phyloP scores from a whole-genome alignment of 2,329 filamentous ascomycete species.

The Fusarium pseudocircinatum region DNA sequence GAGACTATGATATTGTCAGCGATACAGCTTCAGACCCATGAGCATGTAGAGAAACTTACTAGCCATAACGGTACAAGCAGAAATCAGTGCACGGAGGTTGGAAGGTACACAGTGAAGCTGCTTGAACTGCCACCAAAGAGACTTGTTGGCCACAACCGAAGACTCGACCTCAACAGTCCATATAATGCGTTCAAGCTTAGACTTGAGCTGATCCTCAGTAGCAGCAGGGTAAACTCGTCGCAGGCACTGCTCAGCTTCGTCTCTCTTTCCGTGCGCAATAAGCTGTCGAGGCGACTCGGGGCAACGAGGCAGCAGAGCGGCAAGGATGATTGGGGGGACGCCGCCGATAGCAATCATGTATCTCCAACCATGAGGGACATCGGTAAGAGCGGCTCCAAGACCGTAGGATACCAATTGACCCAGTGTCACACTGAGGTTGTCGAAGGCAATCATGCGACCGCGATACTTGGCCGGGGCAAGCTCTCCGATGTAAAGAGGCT shows the following conservation, averaged over 20 bases:
- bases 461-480: constrained; percentile 60
- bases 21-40: no score
- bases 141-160: constrained; percentile 50
- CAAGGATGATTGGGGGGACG: constrained; percentile 56
- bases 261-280: constrained; percentile 50
- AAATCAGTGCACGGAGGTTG: constrained; percentile 43
- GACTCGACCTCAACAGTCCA: constrained; percentile 50
- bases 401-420: constrained; percentile 52
- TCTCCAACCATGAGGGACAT: constrained; percentile 56
- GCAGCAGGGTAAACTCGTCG: no score
- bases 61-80: no score
- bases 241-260: no score
- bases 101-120: constrained; percentile 54
- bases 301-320: constrained; percentile 54
- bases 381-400: constrained; percentile 53
- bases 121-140: constrained; percentile 53
- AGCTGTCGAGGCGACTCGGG: constrained; percentile 60
- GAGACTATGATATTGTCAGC: no score
- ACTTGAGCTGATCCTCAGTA: no score
- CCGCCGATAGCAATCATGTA: constrained; percentile 60
- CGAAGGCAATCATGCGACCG: constrained; percentile 59
- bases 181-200: background rate
- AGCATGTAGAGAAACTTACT: no score
- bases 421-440: constrained; percentile 57
- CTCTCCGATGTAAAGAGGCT: constrained; percentile 58